A percentile compares a stretch with the other conserved stretches of the same genome.
phyloP scores from a whole-genome alignment of 1,139 yeast species.

The Geotrichum macrosporum region DNA sequence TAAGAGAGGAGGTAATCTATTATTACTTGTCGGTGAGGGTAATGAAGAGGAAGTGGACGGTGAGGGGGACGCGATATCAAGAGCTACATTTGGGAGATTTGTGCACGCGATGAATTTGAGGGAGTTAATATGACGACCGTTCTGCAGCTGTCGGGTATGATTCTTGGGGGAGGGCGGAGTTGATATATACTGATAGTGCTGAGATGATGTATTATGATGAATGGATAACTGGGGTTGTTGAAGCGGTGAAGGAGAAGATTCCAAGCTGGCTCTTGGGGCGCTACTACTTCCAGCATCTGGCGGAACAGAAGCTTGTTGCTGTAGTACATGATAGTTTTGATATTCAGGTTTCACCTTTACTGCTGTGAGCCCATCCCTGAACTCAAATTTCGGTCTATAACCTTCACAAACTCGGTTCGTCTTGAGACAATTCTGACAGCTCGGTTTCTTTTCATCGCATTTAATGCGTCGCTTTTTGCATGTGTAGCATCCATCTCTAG shows the following conservation, averaged over 20 bases:
- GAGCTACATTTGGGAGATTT: constrained; percentile 3
- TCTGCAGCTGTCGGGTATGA: too few species aligned
- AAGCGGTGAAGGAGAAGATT: background rate
- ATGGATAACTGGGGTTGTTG: background rate
- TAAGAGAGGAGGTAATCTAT: background rate
- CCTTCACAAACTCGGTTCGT: constrained; percentile 29
- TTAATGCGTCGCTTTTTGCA: constrained; percentile 32
- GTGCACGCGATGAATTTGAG: constrained; percentile 13
- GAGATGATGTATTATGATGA: background rate
- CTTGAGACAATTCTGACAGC: constrained; percentile 29
- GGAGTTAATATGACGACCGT: too few species aligned
- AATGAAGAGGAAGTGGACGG: background rate
- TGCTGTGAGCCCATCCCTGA: constrained; percentile 18
- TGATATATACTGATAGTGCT: background rate
- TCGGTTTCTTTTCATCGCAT: constrained; percentile 32
- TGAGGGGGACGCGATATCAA: constrained; percentile 2
- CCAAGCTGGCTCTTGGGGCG: background rate
- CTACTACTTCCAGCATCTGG: too few species aligned
- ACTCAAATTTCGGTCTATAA: constrained; percentile 21
- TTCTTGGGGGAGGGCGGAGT: constrained; percentile 5
- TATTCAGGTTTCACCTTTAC: background rate
- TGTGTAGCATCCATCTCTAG: constrained; percentile 33
- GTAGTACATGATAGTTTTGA: constrained; percentile 2
- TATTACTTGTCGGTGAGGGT: background rate
- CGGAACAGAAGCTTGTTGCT: too few species aligned